Evolutionary conservation across 495 filamentous ascomycete genomes (phyloP), one percentile per base, ranked within the genome.

Genomic region (Daldinia decipiens): DNA sequence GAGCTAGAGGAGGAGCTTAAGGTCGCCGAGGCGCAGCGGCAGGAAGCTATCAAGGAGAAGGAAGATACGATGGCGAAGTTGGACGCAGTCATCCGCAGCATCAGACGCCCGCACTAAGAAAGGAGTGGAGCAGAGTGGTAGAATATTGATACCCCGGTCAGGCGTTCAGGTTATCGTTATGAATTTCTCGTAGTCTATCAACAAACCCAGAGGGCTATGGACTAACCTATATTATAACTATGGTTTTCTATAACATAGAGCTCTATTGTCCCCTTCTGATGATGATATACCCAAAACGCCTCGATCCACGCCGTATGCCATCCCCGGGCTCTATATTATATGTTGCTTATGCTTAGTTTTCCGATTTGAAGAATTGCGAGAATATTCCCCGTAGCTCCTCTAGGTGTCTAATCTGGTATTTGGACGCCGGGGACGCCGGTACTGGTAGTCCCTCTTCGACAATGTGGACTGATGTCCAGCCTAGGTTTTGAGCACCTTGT

Each of bases 401-500:
- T 27, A 98, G 81, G 64, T 86, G 84, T 31, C 84, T 82, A 66
- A 98, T 89, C 73, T 90, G 86, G 74, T 90, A 88, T 67, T 90
- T 85, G 40, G 87, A 88, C 8, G 89, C 90, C 51, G 80, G 86
- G 4, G 80, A 82, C 29, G 74, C 75, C 0, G 93, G 93, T 15
- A 82, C 72, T 26, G 85, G 81, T 40, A 91, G 78, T 1, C 81
- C 85, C 9, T 90, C 86, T 72, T 97, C 94, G 0, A 98, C 86
- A n/a, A 97, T 82, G 77, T 98, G 93, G 31, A 84, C 91, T 0
- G 88, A 83, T 1, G 84, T 90, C 94, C 94, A 98, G 12, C 94
- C 94, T 34, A 94, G 82, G 31, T 86, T 86, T 55, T 90, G 84
- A 0, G 92, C 91, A 68, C 87, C 86, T 55, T 82, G 86, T 74